These are phyloP conservation scores for Polygonum maritimum DNA, from an alignment of 148 eudicot species.

Conservation along the genomic window DNA sequence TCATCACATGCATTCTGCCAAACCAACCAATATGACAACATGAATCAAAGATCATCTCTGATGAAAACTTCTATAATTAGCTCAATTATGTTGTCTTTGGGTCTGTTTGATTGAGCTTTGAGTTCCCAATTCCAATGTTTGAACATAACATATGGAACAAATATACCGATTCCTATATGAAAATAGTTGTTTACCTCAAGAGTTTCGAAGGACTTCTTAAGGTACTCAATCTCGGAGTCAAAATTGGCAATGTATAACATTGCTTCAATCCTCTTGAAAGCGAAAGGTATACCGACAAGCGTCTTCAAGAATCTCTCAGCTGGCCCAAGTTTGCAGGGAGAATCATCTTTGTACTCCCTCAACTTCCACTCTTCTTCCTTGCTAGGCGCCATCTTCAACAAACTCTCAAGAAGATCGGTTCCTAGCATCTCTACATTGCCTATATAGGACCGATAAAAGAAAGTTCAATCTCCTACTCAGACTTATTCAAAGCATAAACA, in stretches of 20 bases:
- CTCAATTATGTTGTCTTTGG: neutral
- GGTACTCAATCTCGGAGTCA: constrained; percentile 80
- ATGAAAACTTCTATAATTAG: neutral
- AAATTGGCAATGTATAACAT: constrained; percentile 85
- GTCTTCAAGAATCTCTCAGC: constrained; percentile 91
- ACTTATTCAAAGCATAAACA: neutral
- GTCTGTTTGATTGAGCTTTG: too few relatives aligned
- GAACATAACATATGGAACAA: neutral
- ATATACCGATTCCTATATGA: too few relatives aligned
- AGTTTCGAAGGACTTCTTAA: constrained; percentile 73
- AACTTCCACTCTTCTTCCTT: constrained; percentile 89
- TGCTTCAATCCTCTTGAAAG: constrained; percentile 79
- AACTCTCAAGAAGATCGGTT: constrained; percentile 82
- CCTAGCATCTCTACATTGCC: constrained; percentile 83
- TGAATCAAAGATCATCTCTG: neutral
- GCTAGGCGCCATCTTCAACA: constrained; percentile 87
- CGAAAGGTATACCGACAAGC: constrained; percentile 73
- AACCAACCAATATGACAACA: neutral
- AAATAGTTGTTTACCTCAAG: constrained; percentile 51
- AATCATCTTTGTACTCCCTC: constrained; percentile 77
- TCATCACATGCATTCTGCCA: constrained; percentile 94
- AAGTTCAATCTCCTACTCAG: neutral
- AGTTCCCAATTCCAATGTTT: neutral
- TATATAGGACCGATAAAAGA: constrained; percentile 11
- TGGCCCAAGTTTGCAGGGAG: constrained; percentile 80